A percentile compares a stretch with the other conserved stretches of the same genome.
Evolutionary conservation across 2,329 filamentous ascomycete species (phyloP).

Genomic region (Nemania sp.): DNA sequence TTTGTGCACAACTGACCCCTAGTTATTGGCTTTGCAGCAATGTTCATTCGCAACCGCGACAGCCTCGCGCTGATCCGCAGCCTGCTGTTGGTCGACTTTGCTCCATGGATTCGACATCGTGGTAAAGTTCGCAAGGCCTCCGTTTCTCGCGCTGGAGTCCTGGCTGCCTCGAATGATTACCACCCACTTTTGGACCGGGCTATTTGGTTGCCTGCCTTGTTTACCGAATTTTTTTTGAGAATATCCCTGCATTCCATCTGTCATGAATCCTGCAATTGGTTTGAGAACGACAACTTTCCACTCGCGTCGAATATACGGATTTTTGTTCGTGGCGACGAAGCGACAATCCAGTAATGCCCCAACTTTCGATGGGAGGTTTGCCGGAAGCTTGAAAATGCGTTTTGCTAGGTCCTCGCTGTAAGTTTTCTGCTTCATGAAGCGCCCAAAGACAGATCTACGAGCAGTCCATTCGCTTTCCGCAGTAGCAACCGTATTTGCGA

Average conservation of each 20-base stretch:
- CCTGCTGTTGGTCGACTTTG: slow-evolving; percentile 1
- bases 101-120: slow-evolving; percentile 27
- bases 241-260: not conserved
- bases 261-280: slow-evolving; percentile 10
- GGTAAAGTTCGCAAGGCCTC: slow-evolving; percentile 23
- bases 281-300: slow-evolving; percentile 27
- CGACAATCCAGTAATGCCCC: slow-evolving; percentile 28
- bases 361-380: slow-evolving; percentile 23
- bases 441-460: not conserved
- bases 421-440: slow-evolving; percentile 2
- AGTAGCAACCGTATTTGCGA: slow-evolving; percentile 12
- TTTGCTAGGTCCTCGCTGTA: slow-evolving; percentile 22
- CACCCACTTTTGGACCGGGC: slow-evolving; percentile 29
- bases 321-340: slow-evolving; percentile 28
- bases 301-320: slow-evolving; percentile 22
- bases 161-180: slow-evolving; percentile 27
- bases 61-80: not conserved
- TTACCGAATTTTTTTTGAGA: not conserved
- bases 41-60: not conserved
- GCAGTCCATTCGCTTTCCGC: slow-evolving; percentile 8
- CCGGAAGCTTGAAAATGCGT: slow-evolving; percentile 24
- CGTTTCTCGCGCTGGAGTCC: slow-evolving; percentile 15
- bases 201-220: not conserved
- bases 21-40: not conserved
- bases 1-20: too few species aligned